These are phyloP conservation scores for Dryas drummondii DNA, from an alignment of 306 rosid species.

Conservation along the genomic window DNA sequence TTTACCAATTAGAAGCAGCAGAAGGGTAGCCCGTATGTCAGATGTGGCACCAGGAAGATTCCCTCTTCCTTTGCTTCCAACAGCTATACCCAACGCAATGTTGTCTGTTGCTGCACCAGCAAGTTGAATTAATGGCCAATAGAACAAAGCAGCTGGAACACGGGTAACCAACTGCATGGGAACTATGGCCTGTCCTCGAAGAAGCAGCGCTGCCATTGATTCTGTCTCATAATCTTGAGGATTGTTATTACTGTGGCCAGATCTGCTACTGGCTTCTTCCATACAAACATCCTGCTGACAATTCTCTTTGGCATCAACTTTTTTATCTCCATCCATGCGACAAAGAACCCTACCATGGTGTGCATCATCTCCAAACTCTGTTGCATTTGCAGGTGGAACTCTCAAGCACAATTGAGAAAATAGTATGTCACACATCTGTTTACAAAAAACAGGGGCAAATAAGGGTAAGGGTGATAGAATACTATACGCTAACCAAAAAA, in stretches of 20 bases:
- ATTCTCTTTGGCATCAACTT: constrained; percentile 38
- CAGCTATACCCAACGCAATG: constrained; percentile 90
- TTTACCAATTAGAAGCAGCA: constrained; percentile 93
- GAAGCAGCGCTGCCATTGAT: constrained; percentile 81
- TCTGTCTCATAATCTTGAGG: constrained; percentile 64
- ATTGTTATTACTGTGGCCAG: constrained; percentile 41
- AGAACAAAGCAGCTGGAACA: constrained; percentile 88
- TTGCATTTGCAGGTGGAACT: constrained; percentile 64
- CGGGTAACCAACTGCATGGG: constrained; percentile 93
- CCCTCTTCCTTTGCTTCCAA: constrained; percentile 99
- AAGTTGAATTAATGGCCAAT: constrained; percentile 96
- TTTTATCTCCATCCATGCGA: constrained; percentile 43
- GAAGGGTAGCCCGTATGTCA: constrained; percentile 88
- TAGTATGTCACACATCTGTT: constrained; percentile 96
- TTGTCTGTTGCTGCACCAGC: constrained; percentile 98
- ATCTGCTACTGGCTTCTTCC: constrained; percentile 59
- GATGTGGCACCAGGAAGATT: constrained; percentile 95
- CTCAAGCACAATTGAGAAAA: constrained; percentile 94
- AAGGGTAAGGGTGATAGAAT: background rate
- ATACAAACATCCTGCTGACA: constrained; percentile 43
- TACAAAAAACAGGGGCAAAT: constrained; percentile 17
- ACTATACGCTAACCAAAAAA: background rate
- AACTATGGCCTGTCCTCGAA: constrained; percentile 83
- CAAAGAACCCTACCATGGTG: constrained; percentile 42
- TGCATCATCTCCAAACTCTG: constrained; percentile 63